These are phyloP conservation scores for Pleurotus salmoneostramineus DNA, from an alignment of 768 basidiomycete genomes.

Conservation along the genomic window DNA sequence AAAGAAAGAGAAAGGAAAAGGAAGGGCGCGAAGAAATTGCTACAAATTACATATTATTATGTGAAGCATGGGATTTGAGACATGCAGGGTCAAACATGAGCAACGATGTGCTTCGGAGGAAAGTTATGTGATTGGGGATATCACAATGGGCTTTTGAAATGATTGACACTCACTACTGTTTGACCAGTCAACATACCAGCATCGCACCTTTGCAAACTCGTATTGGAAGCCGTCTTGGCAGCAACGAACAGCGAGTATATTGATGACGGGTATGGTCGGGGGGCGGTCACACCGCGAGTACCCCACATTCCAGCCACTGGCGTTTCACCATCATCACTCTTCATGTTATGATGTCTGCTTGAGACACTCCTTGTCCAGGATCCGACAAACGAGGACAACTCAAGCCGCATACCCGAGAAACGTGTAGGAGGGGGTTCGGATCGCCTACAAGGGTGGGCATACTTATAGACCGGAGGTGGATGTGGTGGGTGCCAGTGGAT, in stretches of 20 bases:
- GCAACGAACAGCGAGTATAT: not conserved
- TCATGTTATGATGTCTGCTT: not conserved
- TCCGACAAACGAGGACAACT: not conserved
- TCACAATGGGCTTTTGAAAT: not conserved
- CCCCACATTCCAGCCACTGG: not conserved
- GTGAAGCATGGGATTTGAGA: not conserved
- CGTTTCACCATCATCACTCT: not conserved
- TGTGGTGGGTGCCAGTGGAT: conserved; percentile 2
- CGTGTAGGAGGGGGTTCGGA: not conserved
- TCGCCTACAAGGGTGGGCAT: not conserved
- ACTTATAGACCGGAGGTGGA: not conserved
- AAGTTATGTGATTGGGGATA: not conserved
- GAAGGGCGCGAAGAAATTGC: not conserved
- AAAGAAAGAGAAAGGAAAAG: not conserved
- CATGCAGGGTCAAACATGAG: conserved; percentile 3
- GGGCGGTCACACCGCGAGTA: not conserved
- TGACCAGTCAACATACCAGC: not conserved
- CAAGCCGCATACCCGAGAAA: not conserved
- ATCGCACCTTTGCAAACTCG: not conserved
- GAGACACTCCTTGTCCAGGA: not conserved
- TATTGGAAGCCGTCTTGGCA: not conserved
- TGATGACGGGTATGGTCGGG: not conserved
- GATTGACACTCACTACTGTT: not conserved
- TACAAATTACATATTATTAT: not conserved
- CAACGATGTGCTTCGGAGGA: not conserved